Percentiles rank a stretch among this genome's conserved stretches.
Evolutionary conservation across 352 stramenopile species (phyloP).

Genomic region (Pythium guiyangense): DNA sequence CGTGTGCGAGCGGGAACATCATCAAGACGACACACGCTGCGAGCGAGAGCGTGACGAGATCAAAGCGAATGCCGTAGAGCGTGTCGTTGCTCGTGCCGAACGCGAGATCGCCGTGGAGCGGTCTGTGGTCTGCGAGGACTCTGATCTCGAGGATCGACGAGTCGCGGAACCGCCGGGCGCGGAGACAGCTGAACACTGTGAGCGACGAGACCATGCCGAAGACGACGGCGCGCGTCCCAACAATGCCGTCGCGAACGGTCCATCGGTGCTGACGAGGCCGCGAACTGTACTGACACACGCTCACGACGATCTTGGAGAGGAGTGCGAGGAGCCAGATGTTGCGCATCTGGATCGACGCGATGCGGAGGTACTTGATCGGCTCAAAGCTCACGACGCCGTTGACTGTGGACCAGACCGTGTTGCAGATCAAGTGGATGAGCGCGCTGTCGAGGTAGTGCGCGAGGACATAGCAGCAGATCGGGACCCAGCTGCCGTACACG

Average conservation of each 20-base stretch:
- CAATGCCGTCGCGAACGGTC: conserved; percentile 10
- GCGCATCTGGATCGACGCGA: conserved; percentile 30
- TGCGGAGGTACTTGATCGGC: conserved; percentile 14
- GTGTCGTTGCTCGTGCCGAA: not conserved
- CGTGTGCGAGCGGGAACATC: no score
- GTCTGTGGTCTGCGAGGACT: no score
- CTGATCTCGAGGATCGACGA: not conserved
- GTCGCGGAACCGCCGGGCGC: conserved; percentile 8
- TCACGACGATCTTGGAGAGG: conserved; percentile 10
- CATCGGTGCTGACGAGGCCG: conserved; percentile 3
- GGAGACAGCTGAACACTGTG: conserved; percentile 17
- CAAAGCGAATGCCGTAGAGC: not conserved
- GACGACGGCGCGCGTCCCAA: conserved; percentile 15
- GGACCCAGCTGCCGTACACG: no score
- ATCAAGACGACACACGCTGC: not conserved
- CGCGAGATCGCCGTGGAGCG: not conserved
- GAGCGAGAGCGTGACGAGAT: not conserved
- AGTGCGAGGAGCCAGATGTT: conserved; percentile 35
- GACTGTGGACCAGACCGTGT: conserved; percentile 17
- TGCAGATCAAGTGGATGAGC: conserved; percentile 18
- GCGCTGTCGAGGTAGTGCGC: conserved; percentile 25
- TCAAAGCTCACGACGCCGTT: conserved; percentile 20
- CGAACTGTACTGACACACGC: conserved; percentile 2
- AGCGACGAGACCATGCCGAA: conserved; percentile 20
- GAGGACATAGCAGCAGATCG: conserved; percentile 19